Percentiles rank a stretch among this genome's conserved stretches.
phyloP scores from a whole-genome alignment of 2,329 filamentous ascomycete species.

The Pyrenochaeta sp. region DNA sequence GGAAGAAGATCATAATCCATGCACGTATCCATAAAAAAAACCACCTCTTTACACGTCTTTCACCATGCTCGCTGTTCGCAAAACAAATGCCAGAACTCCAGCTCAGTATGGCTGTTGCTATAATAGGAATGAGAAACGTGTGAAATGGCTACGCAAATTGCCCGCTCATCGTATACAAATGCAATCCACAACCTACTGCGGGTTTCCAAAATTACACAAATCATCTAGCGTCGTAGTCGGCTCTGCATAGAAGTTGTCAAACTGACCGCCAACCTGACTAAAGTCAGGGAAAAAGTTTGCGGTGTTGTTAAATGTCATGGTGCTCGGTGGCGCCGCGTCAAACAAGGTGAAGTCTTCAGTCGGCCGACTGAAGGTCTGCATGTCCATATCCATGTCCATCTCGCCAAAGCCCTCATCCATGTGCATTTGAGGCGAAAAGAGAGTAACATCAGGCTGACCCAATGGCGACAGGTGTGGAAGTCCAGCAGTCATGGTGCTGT shows the following conservation, averaged over 20 bases:
- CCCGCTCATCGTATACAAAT: constrained; percentile 27
- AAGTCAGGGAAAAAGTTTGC: constrained; percentile 51
- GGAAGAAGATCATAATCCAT: constrained; percentile 24
- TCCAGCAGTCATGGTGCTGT: constrained; percentile 26
- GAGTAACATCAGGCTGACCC: constrained; percentile 73
- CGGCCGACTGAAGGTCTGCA: constrained; percentile 42
- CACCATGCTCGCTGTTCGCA: constrained; percentile 23
- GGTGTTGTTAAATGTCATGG: constrained; percentile 34
- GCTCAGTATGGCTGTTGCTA: constrained; percentile 12
- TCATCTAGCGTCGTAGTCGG: constrained; percentile 44
- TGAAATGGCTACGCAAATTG: constrained; percentile 32
- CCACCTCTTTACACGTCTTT: constrained; percentile 23
- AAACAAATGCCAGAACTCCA: constrained; percentile 25
- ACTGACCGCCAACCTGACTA: constrained; percentile 51
- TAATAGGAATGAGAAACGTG: constrained; percentile 20
- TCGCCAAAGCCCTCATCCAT: constrained; percentile 71
- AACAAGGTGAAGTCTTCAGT: constrained; percentile 71
- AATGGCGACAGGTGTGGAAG: constrained; percentile 70
- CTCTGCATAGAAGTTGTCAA: constrained; percentile 39
- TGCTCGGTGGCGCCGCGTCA: constrained; percentile 36
- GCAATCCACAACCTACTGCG: constrained; percentile 25
- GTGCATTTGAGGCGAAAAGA: constrained; percentile 71
- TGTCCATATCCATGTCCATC: constrained; percentile 36
- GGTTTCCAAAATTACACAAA: constrained; percentile 29
- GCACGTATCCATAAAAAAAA: constrained; percentile 11